phyloP scores from a whole-genome alignment of 129 eudicot species.

The Pseudognaphalium luteoalbum region DNA sequence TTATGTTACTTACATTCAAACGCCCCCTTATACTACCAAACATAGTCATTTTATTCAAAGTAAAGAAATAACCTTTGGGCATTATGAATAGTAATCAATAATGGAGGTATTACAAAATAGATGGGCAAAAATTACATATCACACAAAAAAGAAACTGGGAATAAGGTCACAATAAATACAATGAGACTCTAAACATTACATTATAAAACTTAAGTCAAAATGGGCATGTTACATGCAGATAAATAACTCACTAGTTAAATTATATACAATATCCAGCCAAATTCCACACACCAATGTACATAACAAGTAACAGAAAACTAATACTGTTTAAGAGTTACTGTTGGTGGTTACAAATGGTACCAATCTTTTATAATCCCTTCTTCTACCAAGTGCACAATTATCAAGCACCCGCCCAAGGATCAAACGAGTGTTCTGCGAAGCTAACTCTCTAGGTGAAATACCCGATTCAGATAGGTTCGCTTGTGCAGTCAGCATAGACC shows the following conservation, averaged over 20 bases:
- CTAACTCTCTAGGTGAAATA: slow-evolving; percentile 68
- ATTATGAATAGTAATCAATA: neutral
- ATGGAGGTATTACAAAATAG: neutral
- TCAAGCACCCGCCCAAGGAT: slow-evolving; percentile 92
- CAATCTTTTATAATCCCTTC: slow-evolving; percentile 87
- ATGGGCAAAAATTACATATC: neutral
- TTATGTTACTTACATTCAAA: too few species aligned
- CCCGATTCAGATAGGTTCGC: slow-evolving; percentile 56
- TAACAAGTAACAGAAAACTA: slow-evolving; percentile 15
- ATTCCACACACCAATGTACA: slow-evolving; percentile 31
- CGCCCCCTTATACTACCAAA: neutral
- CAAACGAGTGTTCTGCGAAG: slow-evolving; percentile 85
- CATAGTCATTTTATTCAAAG: neutral
- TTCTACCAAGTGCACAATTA: slow-evolving; percentile 86
- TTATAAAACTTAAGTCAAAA: slow-evolving; percentile 7
- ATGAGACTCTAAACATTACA: neutral
- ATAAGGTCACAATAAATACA: neutral
- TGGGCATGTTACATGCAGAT: slow-evolving; percentile 30
- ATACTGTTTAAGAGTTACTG: slow-evolving; percentile 46
- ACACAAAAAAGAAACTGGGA: neutral
- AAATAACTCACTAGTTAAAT: slow-evolving; percentile 26
- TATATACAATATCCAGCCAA: slow-evolving; percentile 42
- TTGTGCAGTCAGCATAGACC: slow-evolving; percentile 45
- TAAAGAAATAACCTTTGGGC: neutral
- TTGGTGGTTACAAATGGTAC: slow-evolving; percentile 83